A percentile compares a stretch with the other conserved stretches of the same genome.
Evolutionary conservation across 495 filamentous ascomycete genomes (phyloP).

Genomic region (Copromyces sp.): DNA sequence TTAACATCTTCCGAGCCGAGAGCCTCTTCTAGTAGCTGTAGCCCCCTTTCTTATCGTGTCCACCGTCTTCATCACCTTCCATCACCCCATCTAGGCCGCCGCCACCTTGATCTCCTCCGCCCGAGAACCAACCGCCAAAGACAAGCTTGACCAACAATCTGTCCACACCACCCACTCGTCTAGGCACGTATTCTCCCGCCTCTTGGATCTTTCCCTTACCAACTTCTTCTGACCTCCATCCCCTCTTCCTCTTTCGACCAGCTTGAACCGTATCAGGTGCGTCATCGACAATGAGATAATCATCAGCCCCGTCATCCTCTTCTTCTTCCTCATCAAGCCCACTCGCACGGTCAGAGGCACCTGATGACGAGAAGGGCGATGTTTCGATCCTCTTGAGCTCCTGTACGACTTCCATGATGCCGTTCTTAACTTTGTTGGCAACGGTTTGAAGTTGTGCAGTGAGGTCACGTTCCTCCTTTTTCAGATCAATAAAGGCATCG

Average conservation of each 20-base stretch:
- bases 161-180: slow-evolving; percentile 62
- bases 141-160: slow-evolving; percentile 78
- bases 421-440: slow-evolving; percentile 42
- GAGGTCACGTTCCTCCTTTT: slow-evolving; percentile 55
- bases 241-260: not conserved
- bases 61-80: not conserved
- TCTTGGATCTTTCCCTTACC: slow-evolving; percentile 7
- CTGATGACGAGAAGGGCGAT: not conserved
- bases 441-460: slow-evolving; percentile 45
- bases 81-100: not conserved
- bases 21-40: not conserved
- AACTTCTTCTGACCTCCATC: not conserved
- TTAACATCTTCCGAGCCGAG: not conserved
- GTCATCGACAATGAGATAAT: not conserved
- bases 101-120: not conserved
- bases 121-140: slow-evolving; percentile 44
- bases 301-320: slow-evolving; percentile 16
- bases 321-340: slow-evolving; percentile 11
- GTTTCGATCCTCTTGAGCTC: slow-evolving; percentile 33
- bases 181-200: slow-evolving; percentile 43
- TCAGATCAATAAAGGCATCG: slow-evolving; percentile 60
- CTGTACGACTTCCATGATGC: slow-evolving; percentile 52
- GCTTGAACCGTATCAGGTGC: not conserved
- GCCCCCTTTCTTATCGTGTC: not conserved
- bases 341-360: not conserved